Evolutionary conservation across 495 filamentous ascomycete species (phyloP), one percentile per base, ranked within the genome.

Genomic region (Penicillium canescens): DNA sequence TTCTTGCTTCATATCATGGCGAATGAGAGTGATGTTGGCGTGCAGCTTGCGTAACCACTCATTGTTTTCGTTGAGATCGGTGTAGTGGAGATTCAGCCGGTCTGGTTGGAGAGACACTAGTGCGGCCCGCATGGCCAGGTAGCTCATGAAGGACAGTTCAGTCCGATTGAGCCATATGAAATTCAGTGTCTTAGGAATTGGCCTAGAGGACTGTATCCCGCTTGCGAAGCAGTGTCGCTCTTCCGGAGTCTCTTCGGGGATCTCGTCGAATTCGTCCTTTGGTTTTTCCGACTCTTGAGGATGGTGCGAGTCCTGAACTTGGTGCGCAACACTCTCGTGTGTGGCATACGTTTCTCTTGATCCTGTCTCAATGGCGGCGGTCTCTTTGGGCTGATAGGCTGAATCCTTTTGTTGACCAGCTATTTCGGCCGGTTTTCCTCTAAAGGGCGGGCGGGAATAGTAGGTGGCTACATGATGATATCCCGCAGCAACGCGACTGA

Each of bases 131-230:
- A 79, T 45, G 20, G 76, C 68, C 13, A 79, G 63, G 64, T 78
- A 79, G 56, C 57, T 67, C 41, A 78, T 62, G 53, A 79, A 78
- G 50, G 71, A 66, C 55, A 79, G 71, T 35, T 61, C 65, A 0
- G 68, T 66, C 46, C 68, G 61, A 4, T 59, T 49, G 7, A 73
- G 67, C 59, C 65, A 79, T 33, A 76, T 73, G 56, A 78, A 71
- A 57, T 79, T 75, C 24, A 78, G 75, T 31, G 74, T 60, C 48
- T 77, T 78, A 6, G 76, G 76, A 18, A 79, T 78, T 5, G 73
- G 67, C 14, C 71, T 68, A 6, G 14, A 35, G 5, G 46, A 5
- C 9, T 33, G 11, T n/a, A 23, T 2, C 16, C 6, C 2, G 34
- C 42, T 52, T 24, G 41, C 6, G 34, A 54, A 36, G 34, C 50